Base-by-base conservation (phyloP, 2,329 filamentous ascomycete genomes). In the Stagonosporopsis tanaceti region DNA sequence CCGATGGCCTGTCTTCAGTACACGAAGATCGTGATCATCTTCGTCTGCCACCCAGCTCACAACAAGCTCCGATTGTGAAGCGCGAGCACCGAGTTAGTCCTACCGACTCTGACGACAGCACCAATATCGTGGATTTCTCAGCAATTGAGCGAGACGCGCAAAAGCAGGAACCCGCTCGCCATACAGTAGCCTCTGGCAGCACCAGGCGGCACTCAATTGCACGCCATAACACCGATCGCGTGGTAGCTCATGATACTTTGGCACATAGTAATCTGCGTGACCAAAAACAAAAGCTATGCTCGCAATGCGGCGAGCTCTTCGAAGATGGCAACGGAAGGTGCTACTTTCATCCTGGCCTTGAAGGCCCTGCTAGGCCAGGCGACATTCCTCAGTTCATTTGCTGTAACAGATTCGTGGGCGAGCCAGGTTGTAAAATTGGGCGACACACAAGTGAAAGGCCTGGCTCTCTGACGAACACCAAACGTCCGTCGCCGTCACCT, bases 341-440 rank as follows among this genome's bases (percentile, higher is more conserved):
- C 41, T 52, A 60, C 28, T 64, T 57, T 46, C 69, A 72, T 52
- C 35, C 58, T 15, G 67, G 66, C 3, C 45, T 20, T 32, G 55
- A 46, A 35, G 28, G 41, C 0, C 37, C 30, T 17, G 28, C 44
- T 28, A 56, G 42, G 14, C 28, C 14, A 24, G 47, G 34, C 9
- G 28, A 51, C 6, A 14, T 57, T n/a, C 15, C 45, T 12, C 30
- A 42, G 1, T 65, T 61, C 50, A 50, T 47, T 3, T 62, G 63
- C 42, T 70, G 67, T 40, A 12, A 41, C 3, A 57, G 30, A 14
- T 50, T 60, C 17, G n/a, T 44, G 3, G 47, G 47, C 3, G 50
- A 59, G 34, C 42, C 45, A 20, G 65, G 64, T 17, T 69, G 67
- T 38, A 42, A 46, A 12, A 56, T 59, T 35, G 59, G 53, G 32